Conservation (phyloP, 768 basidiomycete species). For the Mycena alexandri region DNA sequence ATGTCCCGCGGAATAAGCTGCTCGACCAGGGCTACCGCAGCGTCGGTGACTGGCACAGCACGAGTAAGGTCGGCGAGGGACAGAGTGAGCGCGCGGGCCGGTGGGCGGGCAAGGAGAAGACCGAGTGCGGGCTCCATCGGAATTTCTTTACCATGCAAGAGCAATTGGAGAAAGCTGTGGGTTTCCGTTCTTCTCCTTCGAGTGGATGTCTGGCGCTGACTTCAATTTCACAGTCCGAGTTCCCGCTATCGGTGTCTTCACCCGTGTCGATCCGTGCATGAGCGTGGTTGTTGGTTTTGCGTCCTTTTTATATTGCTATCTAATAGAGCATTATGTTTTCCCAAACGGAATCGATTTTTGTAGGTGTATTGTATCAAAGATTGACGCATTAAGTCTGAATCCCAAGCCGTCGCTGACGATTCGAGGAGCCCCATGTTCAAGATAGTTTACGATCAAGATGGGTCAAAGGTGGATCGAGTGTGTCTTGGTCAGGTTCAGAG, state of each 20-base stretch:
- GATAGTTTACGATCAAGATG: no score
- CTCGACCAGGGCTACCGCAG: conserved; percentile 94
- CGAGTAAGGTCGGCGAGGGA: conserved; percentile 73
- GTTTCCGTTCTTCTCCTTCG: conserved; percentile 4
- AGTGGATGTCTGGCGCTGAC: conserved; percentile 7
- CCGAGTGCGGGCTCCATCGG: conserved; percentile 95
- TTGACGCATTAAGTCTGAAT: no score
- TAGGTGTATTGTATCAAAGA: no score
- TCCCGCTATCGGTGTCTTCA: conserved; percentile 5
- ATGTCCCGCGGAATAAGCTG: conserved; percentile 90
- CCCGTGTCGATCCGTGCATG: conserved; percentile 19
- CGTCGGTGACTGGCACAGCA: conserved; percentile 99
- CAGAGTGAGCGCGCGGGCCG: conserved; percentile 92
- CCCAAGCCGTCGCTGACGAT: no score
- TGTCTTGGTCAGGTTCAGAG: no score
- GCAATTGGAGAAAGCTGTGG: conserved; percentile 53
- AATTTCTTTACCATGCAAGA: conserved; percentile 87
- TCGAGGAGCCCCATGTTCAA: no score
- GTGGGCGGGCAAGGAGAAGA: conserved; percentile 92
- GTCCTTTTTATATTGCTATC: no score
- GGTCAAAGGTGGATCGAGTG: no score
- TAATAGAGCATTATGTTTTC: no score
- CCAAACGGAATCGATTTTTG: no score
- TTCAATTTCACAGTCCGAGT: conserved; percentile 1
- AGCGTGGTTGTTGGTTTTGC: neutral